These are phyloP conservation scores for Clohesyomyces aquaticus DNA, from an alignment of 495 filamentous ascomycete species.

Conservation along the genomic window DNA sequence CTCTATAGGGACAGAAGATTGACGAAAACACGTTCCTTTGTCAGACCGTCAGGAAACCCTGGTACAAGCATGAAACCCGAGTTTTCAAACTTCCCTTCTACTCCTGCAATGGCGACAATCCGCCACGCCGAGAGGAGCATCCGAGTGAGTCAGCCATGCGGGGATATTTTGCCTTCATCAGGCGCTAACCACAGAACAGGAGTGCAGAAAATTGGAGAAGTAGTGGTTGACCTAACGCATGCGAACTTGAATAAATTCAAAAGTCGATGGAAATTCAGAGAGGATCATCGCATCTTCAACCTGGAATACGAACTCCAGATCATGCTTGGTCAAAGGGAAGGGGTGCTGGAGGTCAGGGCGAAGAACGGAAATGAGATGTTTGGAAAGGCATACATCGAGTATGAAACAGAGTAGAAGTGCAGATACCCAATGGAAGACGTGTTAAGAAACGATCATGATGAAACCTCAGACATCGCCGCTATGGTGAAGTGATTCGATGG, in stretches of 20 bases:
- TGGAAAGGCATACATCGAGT: constrained; percentile 8
- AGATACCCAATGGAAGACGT: not conserved
- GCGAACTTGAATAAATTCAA: constrained; percentile 9
- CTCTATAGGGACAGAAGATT: constrained; percentile 17
- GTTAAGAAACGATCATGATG: not conserved
- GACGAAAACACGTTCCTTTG: constrained; percentile 15
- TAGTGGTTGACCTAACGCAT: not conserved
- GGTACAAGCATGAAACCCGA: constrained; percentile 5
- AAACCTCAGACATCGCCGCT: not conserved
- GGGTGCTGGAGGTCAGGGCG: constrained; percentile 2
- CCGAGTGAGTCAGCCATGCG: not conserved
- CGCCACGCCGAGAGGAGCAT: constrained; percentile 3
- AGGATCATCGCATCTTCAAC: constrained; percentile 5
- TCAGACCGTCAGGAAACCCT: constrained; percentile 11
- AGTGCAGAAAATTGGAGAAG: constrained; percentile 5
- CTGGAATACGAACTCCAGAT: constrained; percentile 7
- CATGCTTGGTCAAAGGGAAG: constrained; percentile 4
- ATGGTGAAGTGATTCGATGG: not conserved
- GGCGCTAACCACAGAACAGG: not conserved
- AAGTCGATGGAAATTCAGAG: constrained; percentile 3
- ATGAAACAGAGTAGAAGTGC: constrained; percentile 5
- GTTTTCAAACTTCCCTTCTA: constrained; percentile 12
- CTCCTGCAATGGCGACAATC: not conserved
- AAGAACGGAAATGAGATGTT: constrained; percentile 15
- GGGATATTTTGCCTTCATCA: not conserved